phyloP scores from a whole-genome alignment of 2,329 filamentous ascomycete genomes.

The Catunica adiposa region DNA sequence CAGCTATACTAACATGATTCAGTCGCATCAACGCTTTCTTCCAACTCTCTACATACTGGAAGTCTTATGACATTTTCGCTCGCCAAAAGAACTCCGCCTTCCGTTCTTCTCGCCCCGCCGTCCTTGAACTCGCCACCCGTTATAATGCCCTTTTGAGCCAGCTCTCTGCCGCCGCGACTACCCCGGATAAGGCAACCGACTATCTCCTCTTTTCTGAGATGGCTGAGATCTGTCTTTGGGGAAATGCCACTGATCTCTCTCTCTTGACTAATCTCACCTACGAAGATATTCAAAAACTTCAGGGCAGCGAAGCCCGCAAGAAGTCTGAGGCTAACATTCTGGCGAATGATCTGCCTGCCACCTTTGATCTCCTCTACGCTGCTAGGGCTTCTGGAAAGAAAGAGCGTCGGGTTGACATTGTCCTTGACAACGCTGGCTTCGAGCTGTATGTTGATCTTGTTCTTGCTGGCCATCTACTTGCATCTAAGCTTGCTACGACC shows the following conservation, averaged over 20 bases:
- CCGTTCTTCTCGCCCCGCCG: conserved; percentile 74
- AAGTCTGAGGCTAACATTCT: conserved; percentile 81
- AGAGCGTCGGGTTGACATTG: conserved; percentile 58
- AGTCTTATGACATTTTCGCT: conserved; percentile 73
- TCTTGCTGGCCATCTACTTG: conserved; percentile 75
- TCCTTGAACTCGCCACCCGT: conserved; percentile 62
- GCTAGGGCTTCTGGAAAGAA: conserved; percentile 35
- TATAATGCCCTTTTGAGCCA: conserved; percentile 51
- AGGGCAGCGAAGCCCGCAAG: conserved; percentile 76
- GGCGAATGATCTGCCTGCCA: conserved; percentile 62
- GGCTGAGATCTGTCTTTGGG: conserved; percentile 94
- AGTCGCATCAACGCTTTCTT: conserved; percentile 70
- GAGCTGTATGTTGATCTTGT: conserved; percentile 93
- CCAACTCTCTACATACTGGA: conserved; percentile 64
- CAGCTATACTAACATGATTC: conserved; percentile 9
- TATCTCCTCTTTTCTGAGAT: conserved; percentile 74
- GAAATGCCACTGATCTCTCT: conserved; percentile 87
- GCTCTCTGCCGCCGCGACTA: conserved; percentile 34
- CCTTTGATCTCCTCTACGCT: conserved; percentile 51
- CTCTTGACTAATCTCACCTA: conserved; percentile 80
- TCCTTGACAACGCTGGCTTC: conserved; percentile 94
- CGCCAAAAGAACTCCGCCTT: conserved; percentile 86
- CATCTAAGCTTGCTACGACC: conserved; percentile 67
- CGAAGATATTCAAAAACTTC: conserved; percentile 91
- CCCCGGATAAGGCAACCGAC: conserved; percentile 46